Conservation (phyloP, 1,139 yeast genomes). For the Saccharomyces hybrid region DNA sequence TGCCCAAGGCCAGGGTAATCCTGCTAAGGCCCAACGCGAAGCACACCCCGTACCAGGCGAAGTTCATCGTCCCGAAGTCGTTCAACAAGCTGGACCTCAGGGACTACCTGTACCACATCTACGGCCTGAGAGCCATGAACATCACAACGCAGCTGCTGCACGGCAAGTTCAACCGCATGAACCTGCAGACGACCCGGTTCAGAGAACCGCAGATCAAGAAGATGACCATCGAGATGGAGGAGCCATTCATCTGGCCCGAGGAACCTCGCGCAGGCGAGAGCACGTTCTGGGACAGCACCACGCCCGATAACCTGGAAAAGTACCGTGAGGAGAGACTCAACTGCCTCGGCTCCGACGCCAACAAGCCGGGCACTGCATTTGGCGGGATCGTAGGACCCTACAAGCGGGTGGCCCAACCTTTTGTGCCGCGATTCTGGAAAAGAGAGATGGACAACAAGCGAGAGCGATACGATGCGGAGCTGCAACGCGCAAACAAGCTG, state of each 20-base stretch:
- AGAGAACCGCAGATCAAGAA: slow-evolving; percentile 79
- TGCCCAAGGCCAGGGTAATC: slow-evolving; percentile 77
- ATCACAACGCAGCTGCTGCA: slow-evolving; percentile 80
- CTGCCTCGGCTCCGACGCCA: slow-evolving; percentile 56
- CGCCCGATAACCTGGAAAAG: slow-evolving; percentile 34
- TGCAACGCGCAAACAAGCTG: slow-evolving; percentile 12
- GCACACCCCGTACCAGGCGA: slow-evolving; percentile 93
- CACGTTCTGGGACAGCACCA: slow-evolving; percentile 32
- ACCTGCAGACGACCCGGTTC: slow-evolving; percentile 60
- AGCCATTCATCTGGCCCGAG: slow-evolving; percentile 91
- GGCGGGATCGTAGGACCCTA: slow-evolving; percentile 73
- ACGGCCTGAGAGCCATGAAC: slow-evolving; percentile 80
- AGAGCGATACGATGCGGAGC: slow-evolving; percentile 16
- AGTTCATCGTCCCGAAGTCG: slow-evolving; percentile 82
- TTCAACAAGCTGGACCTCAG: slow-evolving; percentile 87
- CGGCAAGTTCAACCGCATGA: slow-evolving; percentile 55
- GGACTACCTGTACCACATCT: slow-evolving; percentile 81
- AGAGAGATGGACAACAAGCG: slow-evolving; percentile 38
- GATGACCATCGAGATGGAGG: slow-evolving; percentile 90
- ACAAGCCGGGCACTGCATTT: slow-evolving; percentile 63
- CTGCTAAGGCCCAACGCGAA: slow-evolving; percentile 83
- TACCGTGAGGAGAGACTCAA: slow-evolving; percentile 40
- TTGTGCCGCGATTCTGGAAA: slow-evolving; percentile 48
- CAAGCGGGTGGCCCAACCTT: slow-evolving; percentile 58
- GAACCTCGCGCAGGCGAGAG: slow-evolving; percentile 43